These are phyloP conservation scores for Clonostachys rosea DNA, from an alignment of 2,329 filamentous ascomycete genomes.

Conservation along the genomic window DNA sequence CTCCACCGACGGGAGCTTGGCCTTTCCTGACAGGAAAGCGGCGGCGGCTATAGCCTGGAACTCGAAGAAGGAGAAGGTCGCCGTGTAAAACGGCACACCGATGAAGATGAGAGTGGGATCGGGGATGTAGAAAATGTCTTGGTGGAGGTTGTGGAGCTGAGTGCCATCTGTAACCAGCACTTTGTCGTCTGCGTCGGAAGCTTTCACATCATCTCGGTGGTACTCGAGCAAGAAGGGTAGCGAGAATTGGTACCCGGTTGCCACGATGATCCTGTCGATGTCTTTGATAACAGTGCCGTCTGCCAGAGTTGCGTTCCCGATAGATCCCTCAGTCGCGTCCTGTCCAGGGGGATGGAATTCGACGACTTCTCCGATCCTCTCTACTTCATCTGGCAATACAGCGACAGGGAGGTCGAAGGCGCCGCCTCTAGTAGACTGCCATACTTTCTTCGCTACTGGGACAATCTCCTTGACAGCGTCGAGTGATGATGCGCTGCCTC, in stretches of 20 bases:
- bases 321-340: not conserved
- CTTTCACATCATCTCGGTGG: conserved; percentile 24
- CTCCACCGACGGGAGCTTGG: not conserved
- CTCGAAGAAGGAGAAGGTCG: conserved; percentile 66
- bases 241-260: conserved; percentile 65
- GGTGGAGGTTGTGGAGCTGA: conserved; percentile 62
- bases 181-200: no score
- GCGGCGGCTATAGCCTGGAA: conserved; percentile 62
- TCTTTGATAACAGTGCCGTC: conserved; percentile 45
- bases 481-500: conserved; percentile 39
- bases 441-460: conserved; percentile 27
- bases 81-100: conserved; percentile 60
- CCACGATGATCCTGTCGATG: conserved; percentile 59
- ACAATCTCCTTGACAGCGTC: conserved; percentile 35
- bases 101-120: conserved; percentile 61
- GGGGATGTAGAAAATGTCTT: conserved; percentile 67
- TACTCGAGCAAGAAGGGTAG: conserved; percentile 57
- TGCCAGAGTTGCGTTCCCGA: not conserved
- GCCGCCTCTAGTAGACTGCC: conserved; percentile 51
- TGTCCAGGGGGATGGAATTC: conserved; percentile 26
- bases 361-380: conserved; percentile 45
- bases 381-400: conserved; percentile 47
- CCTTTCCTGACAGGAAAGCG: conserved; percentile 26
- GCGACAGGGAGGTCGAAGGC: conserved; percentile 50
- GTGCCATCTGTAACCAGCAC: conserved; percentile 60